A percentile compares a stretch with the other conserved stretches of the same genome.
phyloP scores from a whole-genome alignment of 2,329 filamentous ascomycete genomes.

The Aspergillus sojae region DNA sequence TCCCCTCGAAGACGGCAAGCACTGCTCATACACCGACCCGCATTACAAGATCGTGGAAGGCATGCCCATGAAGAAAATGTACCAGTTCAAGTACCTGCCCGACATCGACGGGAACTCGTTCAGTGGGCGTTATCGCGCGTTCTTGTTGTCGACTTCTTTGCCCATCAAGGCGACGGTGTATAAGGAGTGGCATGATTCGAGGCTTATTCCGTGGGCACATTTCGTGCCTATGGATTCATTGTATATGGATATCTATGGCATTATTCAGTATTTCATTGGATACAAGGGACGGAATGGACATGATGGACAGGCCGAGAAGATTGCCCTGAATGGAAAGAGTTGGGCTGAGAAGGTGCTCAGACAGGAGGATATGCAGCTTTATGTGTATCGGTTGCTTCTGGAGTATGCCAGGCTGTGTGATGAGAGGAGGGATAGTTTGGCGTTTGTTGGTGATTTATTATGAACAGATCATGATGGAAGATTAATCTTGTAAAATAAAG shows the following conservation, averaged over 20 bases:
- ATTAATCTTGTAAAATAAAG: neutral
- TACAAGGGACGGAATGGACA: constrained; percentile 44
- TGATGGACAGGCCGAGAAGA: constrained; percentile 63
- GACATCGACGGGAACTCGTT: constrained; percentile 78
- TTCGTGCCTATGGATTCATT: constrained; percentile 81
- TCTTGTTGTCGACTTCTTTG: constrained; percentile 69
- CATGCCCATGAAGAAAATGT: constrained; percentile 43
- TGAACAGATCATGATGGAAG: neutral
- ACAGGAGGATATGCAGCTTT: constrained; percentile 74
- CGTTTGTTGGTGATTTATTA: constrained; percentile 20
- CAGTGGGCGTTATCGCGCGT: constrained; percentile 68
- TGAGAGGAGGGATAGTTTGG: constrained; percentile 25
- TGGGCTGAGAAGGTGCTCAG: constrained; percentile 72
- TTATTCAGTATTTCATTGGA: constrained; percentile 74
- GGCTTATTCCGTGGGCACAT: constrained; percentile 76
- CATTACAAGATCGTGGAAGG: constrained; percentile 38
- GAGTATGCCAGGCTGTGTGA: constrained; percentile 61
- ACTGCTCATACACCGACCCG: constrained; percentile 51
- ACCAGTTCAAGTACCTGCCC: constrained; percentile 66
- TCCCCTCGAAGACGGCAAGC: constrained; percentile 35
- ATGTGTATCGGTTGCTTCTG: constrained; percentile 65
- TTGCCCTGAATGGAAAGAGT: constrained; percentile 65
- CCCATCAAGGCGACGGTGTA: constrained; percentile 79
- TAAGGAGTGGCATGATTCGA: constrained; percentile 77
- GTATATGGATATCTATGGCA: constrained; percentile 71